Evolutionary conservation across 2,329 filamentous ascomycete genomes (phyloP).

Genomic region (Colletotrichum cuscutae): DNA sequence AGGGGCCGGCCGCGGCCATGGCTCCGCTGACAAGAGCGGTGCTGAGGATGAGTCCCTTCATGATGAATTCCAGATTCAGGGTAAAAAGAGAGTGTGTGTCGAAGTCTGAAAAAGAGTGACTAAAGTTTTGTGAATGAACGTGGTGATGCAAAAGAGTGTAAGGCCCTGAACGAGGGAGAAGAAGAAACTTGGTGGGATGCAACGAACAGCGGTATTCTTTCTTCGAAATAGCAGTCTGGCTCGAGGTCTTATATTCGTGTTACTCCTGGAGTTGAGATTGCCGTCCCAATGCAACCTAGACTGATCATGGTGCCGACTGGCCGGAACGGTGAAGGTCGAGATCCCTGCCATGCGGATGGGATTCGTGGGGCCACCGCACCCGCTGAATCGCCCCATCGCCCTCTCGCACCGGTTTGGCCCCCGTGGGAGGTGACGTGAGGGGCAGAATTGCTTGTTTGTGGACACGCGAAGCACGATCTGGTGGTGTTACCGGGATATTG

Average conservation of each 20-base stretch:
- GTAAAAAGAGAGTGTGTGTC: background rate
- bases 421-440: constrained; percentile 6
- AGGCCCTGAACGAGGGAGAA: constrained; percentile 5
- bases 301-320: constrained; percentile 9
- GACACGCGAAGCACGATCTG: background rate
- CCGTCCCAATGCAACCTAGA: background rate
- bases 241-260: background rate
- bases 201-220: background rate
- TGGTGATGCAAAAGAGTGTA: constrained; percentile 6
- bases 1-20: constrained; percentile 37
- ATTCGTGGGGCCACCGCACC: constrained; percentile 17
- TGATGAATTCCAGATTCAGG: constrained; percentile 27
- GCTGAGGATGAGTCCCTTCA: constrained; percentile 25
- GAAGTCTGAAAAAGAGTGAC: constrained; percentile 13
- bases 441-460: background rate
- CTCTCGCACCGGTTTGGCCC: too few species aligned
- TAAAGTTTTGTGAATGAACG: constrained; percentile 3
- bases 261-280: background rate
- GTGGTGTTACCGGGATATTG: constrained; percentile 17
- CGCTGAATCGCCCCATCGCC: constrained; percentile 15
- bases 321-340: constrained; percentile 11
- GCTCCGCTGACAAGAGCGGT: constrained; percentile 17
- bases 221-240: background rate
- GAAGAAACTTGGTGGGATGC: background rate
- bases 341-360: constrained; percentile 10